phyloP scores from a whole-genome alignment of 768 basidiomycete genomes.

The Krasilnikovozyma curviuscula region DNA sequence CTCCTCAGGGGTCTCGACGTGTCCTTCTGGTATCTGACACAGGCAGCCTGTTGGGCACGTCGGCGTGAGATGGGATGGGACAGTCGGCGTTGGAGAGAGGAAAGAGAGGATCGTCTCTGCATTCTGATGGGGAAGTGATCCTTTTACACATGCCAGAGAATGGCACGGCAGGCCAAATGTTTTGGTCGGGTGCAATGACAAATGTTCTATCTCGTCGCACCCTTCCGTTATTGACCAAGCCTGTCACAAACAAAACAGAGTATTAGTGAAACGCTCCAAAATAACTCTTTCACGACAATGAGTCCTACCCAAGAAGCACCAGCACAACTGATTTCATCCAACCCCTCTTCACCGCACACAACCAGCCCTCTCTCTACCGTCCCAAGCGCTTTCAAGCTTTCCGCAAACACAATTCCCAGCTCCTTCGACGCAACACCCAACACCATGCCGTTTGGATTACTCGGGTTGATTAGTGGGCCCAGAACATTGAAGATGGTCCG shows the following conservation, averaged over 20 bases:
- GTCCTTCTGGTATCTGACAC: slow-evolving; percentile 31
- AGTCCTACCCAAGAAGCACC: slow-evolving; percentile 70
- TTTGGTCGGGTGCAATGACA: no score
- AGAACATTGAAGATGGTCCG: slow-evolving; percentile 92
- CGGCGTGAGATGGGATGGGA: slow-evolving; percentile 18
- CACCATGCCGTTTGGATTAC: slow-evolving; percentile 67
- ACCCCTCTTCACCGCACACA: slow-evolving; percentile 73
- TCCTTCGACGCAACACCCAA: slow-evolving; percentile 69
- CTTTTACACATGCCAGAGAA: no score
- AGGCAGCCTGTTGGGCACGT: slow-evolving; percentile 19
- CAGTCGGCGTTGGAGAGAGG: slow-evolving; percentile 28
- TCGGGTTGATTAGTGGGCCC: slow-evolving; percentile 85
- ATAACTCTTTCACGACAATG: no score
- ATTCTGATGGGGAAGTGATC: no score
- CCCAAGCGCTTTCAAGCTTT: slow-evolving; percentile 49
- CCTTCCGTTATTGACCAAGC: no score
- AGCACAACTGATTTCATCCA: slow-evolving; percentile 91
- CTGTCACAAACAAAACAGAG: no score
- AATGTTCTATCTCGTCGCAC: no score
- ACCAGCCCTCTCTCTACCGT: slow-evolving; percentile 72
- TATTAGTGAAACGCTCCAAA: no score
- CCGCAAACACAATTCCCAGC: slow-evolving; percentile 63
- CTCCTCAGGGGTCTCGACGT: no score
- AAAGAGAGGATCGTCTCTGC: no score
- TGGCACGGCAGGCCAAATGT: no score